Base-by-base conservation (phyloP, 768 basidiomycete species). In the Phlebiopsis flavidoalba region DNA sequence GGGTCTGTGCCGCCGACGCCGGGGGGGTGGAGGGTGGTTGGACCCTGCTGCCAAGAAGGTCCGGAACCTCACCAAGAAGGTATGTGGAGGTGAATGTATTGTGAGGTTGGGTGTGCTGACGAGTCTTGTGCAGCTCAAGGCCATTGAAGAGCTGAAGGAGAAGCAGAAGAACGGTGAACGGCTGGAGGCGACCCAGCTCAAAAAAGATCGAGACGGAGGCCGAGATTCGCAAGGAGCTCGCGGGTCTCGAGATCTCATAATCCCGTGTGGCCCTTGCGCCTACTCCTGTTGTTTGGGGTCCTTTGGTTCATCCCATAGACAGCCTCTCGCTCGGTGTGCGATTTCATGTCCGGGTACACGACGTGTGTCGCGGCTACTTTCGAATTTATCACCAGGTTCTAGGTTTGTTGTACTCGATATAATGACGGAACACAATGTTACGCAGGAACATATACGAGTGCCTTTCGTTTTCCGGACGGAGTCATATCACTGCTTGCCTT, bases 121-220 rank as follows among this genome's bases (percentile, higher is more conserved):
- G 17, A 17, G 40, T 43, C 12, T 12, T 45, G 10, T 59, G 40
- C 65, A 97, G 95, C 80, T 99, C 65, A 98, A 97, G 73, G 96
- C 96, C n/a, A 98, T 99, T 65, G 94, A 98, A 21, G 95, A 98
- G 69, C 84, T 99, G 53, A 98, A 98, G 78, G 92, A 91, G 65
- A 94, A 95, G 77, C 83, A 85, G 26, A 88, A 84, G 69, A 84
- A 90, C 37, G 96, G 97, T 0, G 95, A 98, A 72, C 84, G 88
- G 58, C 80, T 99, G 33, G 96, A 99, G 73, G 88, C 87, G 59
- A 99, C 96, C 17, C 96, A 99, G 74, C 77, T 96, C 66, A 91
- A 90, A 84, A n/a, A 99, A 99, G 84, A 96, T 98, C 68, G 95
- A 97, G 46, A 87, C 88, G 8, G 95, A 98, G 74, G 81, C 71